Percentiles rank a stretch among this genome's conserved stretches.
These are phyloP conservation scores for Adenanthera pavonina DNA, from an alignment of 306 rosid species.

Conservation along the genomic window DNA sequence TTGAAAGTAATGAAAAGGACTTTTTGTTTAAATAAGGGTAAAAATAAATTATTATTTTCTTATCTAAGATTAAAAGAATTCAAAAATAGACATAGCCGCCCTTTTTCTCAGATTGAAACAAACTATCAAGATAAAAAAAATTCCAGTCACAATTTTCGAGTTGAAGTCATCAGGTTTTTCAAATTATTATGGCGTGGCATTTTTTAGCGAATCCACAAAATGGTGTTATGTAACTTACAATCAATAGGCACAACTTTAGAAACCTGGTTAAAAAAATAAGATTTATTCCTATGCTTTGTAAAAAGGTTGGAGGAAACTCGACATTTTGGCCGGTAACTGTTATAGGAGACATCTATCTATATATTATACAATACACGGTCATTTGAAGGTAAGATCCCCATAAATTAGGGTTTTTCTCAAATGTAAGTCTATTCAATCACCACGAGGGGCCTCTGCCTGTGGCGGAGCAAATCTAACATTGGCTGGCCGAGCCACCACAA, in stretches of 20 bases:
- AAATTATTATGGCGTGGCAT: not conserved
- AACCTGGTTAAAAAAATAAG: not conserved
- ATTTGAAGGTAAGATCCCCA: not conserved
- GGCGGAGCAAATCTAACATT: slow-evolving; percentile 65
- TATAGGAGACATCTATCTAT: not conserved
- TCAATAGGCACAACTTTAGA: not conserved
- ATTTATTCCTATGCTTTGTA: not conserved
- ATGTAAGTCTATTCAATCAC: slow-evolving; percentile 35
- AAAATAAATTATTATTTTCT: no score
- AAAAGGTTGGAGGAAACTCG: not conserved
- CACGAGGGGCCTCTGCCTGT: slow-evolving; percentile 49
- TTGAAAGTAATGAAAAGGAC: no score
- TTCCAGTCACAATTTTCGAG: not conserved
- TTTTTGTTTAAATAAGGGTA: no score
- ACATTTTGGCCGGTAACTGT: not conserved
- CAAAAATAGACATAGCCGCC: no score
- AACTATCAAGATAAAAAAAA: no score
- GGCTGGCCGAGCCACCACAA: slow-evolving; percentile 56
- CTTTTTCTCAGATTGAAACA: no score
- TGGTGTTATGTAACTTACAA: not conserved
- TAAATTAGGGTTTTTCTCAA: slow-evolving; percentile 3
- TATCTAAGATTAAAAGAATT: no score
- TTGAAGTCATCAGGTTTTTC: not conserved
- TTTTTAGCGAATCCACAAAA: not conserved
- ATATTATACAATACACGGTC: not conserved